phyloP scores from a whole-genome alignment of 2,329 filamentous ascomycete genomes.

The Talaromyces islandicus region DNA sequence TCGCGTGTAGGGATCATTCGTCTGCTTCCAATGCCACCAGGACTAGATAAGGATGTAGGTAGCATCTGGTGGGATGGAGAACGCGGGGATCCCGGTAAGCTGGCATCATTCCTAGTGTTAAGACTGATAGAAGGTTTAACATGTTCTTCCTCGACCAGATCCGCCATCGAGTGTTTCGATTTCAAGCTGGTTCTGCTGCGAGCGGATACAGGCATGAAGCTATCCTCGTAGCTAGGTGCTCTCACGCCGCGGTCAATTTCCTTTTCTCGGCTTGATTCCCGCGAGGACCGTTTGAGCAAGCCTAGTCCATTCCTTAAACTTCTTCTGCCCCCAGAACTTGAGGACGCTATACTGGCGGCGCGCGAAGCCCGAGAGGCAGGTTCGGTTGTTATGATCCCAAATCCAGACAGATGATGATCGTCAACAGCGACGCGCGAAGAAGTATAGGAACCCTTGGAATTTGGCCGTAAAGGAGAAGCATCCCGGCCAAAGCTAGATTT shows the following conservation, averaged over 20 bases:
- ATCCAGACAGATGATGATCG: conserved; percentile 20
- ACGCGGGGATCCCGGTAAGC: background rate
- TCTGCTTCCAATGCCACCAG: conserved; percentile 39
- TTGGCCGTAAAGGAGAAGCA: conserved; percentile 25
- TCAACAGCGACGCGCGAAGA: conserved; percentile 28
- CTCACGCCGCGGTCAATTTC: conserved; percentile 31
- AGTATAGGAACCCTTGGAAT: conserved; percentile 32
- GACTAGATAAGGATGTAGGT: conserved; percentile 21
- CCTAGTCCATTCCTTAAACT: conserved; percentile 31
- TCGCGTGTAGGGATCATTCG: conserved; percentile 60
- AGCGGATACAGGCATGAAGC: conserved; percentile 25
- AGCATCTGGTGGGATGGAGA: too few relatives aligned
- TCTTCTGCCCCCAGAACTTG: conserved; percentile 31
- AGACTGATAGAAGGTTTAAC: conserved; percentile 17
- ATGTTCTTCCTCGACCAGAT: conserved; percentile 33
- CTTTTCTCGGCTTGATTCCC: conserved; percentile 31
- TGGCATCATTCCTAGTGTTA: conserved; percentile 11
- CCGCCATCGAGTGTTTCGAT: conserved; percentile 37
- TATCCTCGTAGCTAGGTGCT: conserved; percentile 28
- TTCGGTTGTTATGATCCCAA: conserved; percentile 36
- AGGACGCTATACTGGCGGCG: conserved; percentile 34
- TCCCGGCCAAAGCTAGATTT: conserved; percentile 49
- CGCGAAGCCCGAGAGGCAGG: conserved; percentile 33
- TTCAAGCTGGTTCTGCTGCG: conserved; percentile 33
- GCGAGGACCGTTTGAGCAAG: conserved; percentile 30